Base-by-base conservation (phyloP, 164 flowering plant genomes). In the Protea cynaroides region DNA sequence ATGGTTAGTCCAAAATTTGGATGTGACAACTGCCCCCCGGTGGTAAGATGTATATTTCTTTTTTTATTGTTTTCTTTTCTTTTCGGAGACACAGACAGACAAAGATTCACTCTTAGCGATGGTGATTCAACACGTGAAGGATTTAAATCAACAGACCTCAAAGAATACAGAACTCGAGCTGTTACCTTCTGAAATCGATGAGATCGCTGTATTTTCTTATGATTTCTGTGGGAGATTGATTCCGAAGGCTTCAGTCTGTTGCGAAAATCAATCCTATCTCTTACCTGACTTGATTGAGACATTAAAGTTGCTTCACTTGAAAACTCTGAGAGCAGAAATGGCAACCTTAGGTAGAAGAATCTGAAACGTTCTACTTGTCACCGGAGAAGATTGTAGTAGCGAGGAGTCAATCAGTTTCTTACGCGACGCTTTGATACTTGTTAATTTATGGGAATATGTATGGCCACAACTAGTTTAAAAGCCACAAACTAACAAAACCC, bases 181-280 rank as follows among this genome's bases (percentile, higher is more conserved):
- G 8, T 52, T 82, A 55, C 96, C 96, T 1, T 74, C 89, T 0
- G 96, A 89, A 22, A 64, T 77, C 0, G 96, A 89, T 50, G 98
- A 92, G 56, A 75, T 92, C 71, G 63, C 75, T 4, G 98, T 92
- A 0, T 64, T 73, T 15, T 59, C 81, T 12, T 69, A 64, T 12
- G 79, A 77, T 7, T 49, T 66, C 7, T 58, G 74, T 29, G 88
- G 85, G 6, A 64, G 76, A 37, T 29, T 79, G 2, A 62, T 83
- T 0, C 65, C 87, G 54, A 86, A 81, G 59, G 98, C 92, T 0
- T 89, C 92, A 0, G 19, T 92, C 10, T 92, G 95, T 70, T 92
- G 98, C 55, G 95, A 92, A 37, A 95, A 92, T 54, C 73, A 96
- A 18, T 71, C 86, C 0, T 95, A 86, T 67, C 84, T 92, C 19